Evolutionary conservation across 176 grass and related monocot genomes (phyloP).

Genomic region (Carex kokanica): DNA sequence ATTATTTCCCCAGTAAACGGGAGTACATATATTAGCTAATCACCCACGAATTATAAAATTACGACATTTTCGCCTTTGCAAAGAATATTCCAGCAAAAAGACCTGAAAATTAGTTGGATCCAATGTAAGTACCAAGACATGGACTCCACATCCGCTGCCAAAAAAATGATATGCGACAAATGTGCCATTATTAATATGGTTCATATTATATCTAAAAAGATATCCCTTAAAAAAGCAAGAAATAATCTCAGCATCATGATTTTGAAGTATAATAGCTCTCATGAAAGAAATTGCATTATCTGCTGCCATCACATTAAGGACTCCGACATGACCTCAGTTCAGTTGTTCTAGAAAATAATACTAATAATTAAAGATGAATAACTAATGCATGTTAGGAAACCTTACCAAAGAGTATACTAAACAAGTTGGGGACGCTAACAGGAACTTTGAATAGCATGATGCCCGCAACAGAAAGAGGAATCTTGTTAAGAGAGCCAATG

Average conservation of each 20-base stretch:
- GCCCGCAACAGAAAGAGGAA: constrained; percentile 86
- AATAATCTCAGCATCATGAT: not conserved
- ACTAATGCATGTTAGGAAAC: not conserved
- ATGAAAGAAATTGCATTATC: not conserved
- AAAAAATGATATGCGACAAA: not conserved
- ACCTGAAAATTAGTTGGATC: constrained; percentile 39
- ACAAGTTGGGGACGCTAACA: constrained; percentile 68
- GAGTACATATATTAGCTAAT: not conserved
- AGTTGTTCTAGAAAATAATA: not conserved
- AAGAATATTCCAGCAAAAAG: constrained; percentile 97
- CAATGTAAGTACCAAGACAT: constrained; percentile 13
- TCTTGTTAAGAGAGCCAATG: constrained; percentile 83
- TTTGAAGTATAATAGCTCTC: not conserved
- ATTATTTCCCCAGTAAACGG: not conserved
- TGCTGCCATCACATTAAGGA: not conserved
- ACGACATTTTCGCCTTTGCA: constrained; percentile 86
- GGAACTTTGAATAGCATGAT: constrained; percentile 74
- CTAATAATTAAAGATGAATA: not conserved
- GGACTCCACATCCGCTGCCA: not conserved
- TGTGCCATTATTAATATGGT: not conserved
- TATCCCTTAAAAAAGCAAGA: not conserved
- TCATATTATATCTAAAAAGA: not conserved
- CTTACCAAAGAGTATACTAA: constrained; percentile 76
- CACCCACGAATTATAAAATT: not conserved
- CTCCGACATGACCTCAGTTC: not conserved